A percentile compares a stretch with the other conserved stretches of the same genome.
These are phyloP conservation scores for Actinomortierella wolfii DNA, from an alignment of 371 early-diverging fungal genomes.

Conservation along the genomic window DNA sequence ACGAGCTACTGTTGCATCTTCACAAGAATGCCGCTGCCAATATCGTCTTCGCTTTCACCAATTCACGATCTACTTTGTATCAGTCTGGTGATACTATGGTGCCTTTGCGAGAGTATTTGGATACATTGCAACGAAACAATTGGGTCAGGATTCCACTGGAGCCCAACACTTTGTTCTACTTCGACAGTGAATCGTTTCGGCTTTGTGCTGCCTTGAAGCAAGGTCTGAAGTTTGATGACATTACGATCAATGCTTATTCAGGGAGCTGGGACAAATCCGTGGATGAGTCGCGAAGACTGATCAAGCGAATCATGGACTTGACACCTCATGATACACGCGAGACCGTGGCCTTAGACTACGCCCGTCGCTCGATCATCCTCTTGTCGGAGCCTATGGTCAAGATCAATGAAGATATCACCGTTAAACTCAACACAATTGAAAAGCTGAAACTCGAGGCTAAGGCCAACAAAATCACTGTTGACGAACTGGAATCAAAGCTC, in stretches of 20 bases:
- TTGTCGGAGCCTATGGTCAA: constrained; percentile 30
- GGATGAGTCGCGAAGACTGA: constrained; percentile 20
- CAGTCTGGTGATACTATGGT: constrained; percentile 28
- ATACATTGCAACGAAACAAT: constrained; percentile 11
- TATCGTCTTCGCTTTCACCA: constrained; percentile 29
- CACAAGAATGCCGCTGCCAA: constrained; percentile 29
- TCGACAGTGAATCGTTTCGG: constrained; percentile 40
- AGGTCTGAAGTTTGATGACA: constrained; percentile 20
- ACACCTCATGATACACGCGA: constrained; percentile 32
- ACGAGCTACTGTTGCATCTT: constrained; percentile 34
- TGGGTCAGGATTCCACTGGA: constrained; percentile 14
- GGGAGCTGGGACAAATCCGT: constrained; percentile 38
- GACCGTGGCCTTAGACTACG: constrained; percentile 34
- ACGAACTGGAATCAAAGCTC: constrained; percentile 18
- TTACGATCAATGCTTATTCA: constrained; percentile 16
- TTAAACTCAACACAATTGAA: constrained; percentile 15
- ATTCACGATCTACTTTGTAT: constrained; percentile 28
- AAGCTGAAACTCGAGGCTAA: constrained; percentile 20
- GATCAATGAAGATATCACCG: constrained; percentile 30
- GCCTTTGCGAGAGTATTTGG: constrained; percentile 13
- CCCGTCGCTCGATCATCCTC: constrained; percentile 20
- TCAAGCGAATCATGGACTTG: constrained; percentile 17
- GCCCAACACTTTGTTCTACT: constrained; percentile 21
- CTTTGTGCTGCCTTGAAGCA: constrained; percentile 29
- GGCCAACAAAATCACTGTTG: constrained; percentile 9